These are phyloP conservation scores for Setaria italica DNA, from an alignment of 202 grass and related monocot genomes.

Conservation along the genomic window DNA sequence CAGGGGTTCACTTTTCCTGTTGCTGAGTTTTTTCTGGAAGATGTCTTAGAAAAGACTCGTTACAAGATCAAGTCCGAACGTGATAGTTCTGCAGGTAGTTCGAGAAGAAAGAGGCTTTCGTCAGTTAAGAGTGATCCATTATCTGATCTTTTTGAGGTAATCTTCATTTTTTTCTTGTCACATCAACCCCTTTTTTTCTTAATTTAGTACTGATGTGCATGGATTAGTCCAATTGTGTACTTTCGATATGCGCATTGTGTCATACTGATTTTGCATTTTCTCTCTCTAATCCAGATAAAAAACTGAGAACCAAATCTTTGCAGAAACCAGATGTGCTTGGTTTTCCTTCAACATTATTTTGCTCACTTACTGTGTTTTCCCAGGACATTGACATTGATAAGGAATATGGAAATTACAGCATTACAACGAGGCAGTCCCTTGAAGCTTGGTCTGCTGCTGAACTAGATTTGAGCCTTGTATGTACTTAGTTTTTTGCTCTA, in stretches of 20 bases:
- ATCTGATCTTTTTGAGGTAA: constrained; percentile 86
- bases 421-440: constrained; percentile 85
- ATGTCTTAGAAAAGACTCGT: constrained; percentile 76
- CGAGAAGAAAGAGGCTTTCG: constrained; percentile 69
- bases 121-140: constrained; percentile 78
- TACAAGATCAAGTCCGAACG: constrained; percentile 87
- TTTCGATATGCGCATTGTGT: constrained; percentile 10
- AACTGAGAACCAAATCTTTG: background rate
- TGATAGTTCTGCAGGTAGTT: constrained; percentile 80
- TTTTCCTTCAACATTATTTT: constrained; percentile 24
- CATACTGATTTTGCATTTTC: constrained; percentile 31
- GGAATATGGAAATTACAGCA: constrained; percentile 74
- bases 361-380: constrained; percentile 17
- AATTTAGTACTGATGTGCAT: constrained; percentile 21
- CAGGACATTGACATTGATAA: constrained; percentile 77
- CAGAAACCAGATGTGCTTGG: constrained; percentile 33
- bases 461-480: constrained; percentile 89
- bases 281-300: constrained; percentile 21
- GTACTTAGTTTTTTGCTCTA: constrained; percentile 21
- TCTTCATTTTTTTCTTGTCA: constrained; percentile 12
- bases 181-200: background rate
- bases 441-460: constrained; percentile 82
- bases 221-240: constrained; percentile 6
- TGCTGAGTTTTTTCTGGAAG: constrained; percentile 85
- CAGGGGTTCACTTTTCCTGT: constrained; percentile 97